Base-by-base conservation (phyloP, 192 early-diverging fungal species). In the Coemansia sp. region DNA sequence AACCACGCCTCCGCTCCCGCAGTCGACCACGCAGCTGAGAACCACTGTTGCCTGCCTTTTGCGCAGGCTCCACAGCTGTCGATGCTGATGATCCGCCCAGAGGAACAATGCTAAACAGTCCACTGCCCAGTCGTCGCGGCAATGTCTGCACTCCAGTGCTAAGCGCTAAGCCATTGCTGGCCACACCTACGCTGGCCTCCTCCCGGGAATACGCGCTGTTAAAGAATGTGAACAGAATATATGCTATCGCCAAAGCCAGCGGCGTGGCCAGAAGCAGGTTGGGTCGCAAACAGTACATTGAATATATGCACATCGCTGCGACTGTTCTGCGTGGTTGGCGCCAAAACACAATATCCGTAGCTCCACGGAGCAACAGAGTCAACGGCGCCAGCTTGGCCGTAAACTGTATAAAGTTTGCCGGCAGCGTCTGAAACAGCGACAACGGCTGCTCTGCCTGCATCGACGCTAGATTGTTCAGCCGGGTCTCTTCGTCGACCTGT, bases 351-450 rank as follows among this genome's bases (percentile, higher is more conserved):
- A 82, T 65, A 17, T 69, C 64, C 9, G 59, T 63, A 4, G 59
- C 64, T 25, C 57, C 38, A n/a, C 65, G 70, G 10, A 73, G 69
- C 26, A 77, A 41, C 17, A 77, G 16, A 23, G 61, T 65, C 25
- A 82, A 9, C 12, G 80, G 74, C 3, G 74, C 80, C 50, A 77
- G 64, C 48, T 82, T 82, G 23, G 80, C 80, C 9, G 74, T 77
- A 38, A 82, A 82, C 70, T 82, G 73, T 71, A 82, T 82, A 71
- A 82, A 77, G 59, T 82, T 82, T 27, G 73, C 65, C 0, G 80
- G 80, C 58, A 82, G 70, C 51, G 80, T 82, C 31, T 75, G 74
- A 25, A 75, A 75, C 67, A 82, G 61, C 63, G 80, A 82, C 35
- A 82, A 57, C 16, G 80, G 80, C 74, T 75, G 80, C 41, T 82